A percentile compares a stretch with the other conserved stretches of the same genome.
Evolutionary conservation across 805 yeast genomes (phyloP).

Genomic region (Zygosaccharomyces bisporus): DNA sequence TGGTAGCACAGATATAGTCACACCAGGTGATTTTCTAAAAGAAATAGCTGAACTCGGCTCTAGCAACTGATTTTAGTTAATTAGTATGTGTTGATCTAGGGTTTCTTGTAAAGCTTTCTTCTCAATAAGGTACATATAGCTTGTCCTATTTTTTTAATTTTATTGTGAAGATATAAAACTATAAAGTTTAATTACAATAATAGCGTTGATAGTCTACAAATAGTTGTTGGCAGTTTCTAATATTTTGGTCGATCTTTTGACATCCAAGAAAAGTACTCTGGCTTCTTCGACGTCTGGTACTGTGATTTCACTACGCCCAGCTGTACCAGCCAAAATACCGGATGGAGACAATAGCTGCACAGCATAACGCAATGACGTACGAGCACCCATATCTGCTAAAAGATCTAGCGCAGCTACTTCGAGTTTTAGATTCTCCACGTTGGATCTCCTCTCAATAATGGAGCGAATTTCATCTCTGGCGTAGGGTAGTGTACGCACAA

Average conservation of each 20-base stretch:
- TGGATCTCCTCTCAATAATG: constrained; percentile 78
- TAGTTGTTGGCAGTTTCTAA: constrained; percentile 41
- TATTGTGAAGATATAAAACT: not conserved
- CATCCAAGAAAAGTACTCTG: constrained; percentile 77
- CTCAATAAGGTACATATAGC: no score
- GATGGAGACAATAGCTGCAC: constrained; percentile 89
- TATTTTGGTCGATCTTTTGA: constrained; percentile 71
- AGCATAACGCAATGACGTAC: constrained; percentile 85
- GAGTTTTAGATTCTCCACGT: constrained; percentile 68
- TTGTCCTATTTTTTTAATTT: not conserved
- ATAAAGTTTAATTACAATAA: not conserved
- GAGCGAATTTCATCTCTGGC: constrained; percentile 72
- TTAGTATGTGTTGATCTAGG: no score
- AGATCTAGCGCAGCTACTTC: constrained; percentile 65
- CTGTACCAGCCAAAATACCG: constrained; percentile 71
- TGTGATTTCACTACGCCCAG: constrained; percentile 64
- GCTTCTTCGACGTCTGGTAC: constrained; percentile 80
- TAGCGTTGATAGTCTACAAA: constrained; percentile 23
- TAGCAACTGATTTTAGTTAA: no score
- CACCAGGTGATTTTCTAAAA: constrained; percentile 63
- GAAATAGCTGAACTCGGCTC: constrained; percentile 59
- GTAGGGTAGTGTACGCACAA: constrained; percentile 91
- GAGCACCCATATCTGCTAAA: constrained; percentile 69
- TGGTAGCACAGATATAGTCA: constrained; percentile 77
- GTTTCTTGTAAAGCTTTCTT: no score